Conservation (phyloP, 2,329 filamentous ascomycete genomes). For the Monilinia vaccinii-corymbosi region DNA sequence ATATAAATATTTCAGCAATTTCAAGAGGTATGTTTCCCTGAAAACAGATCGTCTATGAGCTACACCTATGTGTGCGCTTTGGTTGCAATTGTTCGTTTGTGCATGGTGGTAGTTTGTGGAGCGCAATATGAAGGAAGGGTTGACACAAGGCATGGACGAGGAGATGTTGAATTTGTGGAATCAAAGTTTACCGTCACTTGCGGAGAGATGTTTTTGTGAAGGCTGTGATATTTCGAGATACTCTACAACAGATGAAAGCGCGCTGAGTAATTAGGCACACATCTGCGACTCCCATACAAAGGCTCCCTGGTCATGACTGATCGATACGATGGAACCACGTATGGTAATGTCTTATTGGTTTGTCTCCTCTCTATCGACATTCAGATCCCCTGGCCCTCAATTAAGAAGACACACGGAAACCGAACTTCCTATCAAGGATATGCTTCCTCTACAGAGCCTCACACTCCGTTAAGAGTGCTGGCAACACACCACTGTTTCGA, state of each 20-base stretch:
- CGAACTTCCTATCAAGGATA: conserved; percentile 60
- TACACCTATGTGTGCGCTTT: background rate
- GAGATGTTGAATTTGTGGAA: background rate
- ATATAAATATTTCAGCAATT: background rate
- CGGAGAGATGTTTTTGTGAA: background rate
- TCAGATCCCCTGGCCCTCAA: conserved; percentile 60
- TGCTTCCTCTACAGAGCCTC: conserved; percentile 53
- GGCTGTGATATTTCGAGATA: background rate
- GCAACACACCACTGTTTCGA: conserved; percentile 57
- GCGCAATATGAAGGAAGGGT: background rate
- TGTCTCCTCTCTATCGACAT: conserved; percentile 66
- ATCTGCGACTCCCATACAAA: background rate
- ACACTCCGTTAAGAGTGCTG: conserved; percentile 46
- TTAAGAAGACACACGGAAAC: conserved; percentile 59
- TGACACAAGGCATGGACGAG: background rate
- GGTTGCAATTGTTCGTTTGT: background rate
- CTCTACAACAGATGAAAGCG: background rate
- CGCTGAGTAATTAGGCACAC: background rate
- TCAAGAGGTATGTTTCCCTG: background rate
- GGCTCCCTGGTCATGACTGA: background rate
- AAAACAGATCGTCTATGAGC: background rate
- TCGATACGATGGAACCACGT: background rate
- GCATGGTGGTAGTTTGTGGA: background rate
- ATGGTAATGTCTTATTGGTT: background rate
- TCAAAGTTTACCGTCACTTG: background rate